phyloP scores from a whole-genome alignment of 2,329 filamentous ascomycete species.

The Talaromyces sp. region DNA sequence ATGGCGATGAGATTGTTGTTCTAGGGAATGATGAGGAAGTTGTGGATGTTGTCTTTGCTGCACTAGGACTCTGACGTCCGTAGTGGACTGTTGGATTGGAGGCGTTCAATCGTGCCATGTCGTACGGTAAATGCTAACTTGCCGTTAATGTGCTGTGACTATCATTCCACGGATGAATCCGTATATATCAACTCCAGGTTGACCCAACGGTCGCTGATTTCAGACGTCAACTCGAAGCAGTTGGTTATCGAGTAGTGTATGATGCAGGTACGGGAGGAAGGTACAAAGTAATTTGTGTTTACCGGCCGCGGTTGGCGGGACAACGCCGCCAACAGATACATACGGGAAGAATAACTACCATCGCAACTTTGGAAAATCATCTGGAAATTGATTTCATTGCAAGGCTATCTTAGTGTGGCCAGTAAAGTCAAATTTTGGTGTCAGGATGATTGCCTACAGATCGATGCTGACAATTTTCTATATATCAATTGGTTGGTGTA shows the following conservation, averaged over 20 bases:
- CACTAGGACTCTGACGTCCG: slow-evolving; percentile 5
- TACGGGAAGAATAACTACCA: too few species aligned
- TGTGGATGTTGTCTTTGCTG: background rate
- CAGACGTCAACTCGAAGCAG: background rate
- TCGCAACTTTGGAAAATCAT: too few species aligned
- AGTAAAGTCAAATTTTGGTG: too few species aligned
- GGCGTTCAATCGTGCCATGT: slow-evolving; percentile 24
- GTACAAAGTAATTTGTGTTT: slow-evolving; percentile 5
- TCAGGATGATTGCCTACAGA: too few species aligned
- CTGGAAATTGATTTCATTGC: too few species aligned
- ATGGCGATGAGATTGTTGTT: slow-evolving; percentile 12
- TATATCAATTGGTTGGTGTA: too few species aligned
- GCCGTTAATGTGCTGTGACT: background rate
- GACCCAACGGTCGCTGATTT: background rate
- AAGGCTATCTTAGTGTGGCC: too few species aligned
- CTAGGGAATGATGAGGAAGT: slow-evolving; percentile 7
- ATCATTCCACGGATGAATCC: background rate
- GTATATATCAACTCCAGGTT: background rate
- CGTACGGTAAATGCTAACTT: background rate
- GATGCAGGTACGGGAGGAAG: background rate
- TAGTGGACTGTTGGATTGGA: slow-evolving; percentile 14
- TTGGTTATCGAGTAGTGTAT: background rate
- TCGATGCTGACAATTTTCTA: too few species aligned
- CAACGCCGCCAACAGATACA: too few species aligned
- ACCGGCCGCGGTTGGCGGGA: slow-evolving; percentile 14